These are phyloP conservation scores for Pittosporum tobira DNA, from an alignment of 129 eudicot genomes.

Conservation along the genomic window DNA sequence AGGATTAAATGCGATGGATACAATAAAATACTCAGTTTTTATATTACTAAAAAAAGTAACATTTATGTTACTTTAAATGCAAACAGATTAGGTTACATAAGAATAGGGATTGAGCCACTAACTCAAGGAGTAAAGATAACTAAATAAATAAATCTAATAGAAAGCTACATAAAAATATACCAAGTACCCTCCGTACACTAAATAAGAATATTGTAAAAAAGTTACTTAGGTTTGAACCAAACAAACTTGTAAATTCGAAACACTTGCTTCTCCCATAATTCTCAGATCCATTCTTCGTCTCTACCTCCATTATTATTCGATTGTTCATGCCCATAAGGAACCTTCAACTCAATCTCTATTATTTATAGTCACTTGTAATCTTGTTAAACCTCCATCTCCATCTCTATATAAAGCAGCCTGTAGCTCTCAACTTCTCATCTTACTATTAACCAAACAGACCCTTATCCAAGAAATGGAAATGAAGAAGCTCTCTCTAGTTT, in stretches of 20 bases:
- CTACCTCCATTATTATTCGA: constrained; percentile 6
- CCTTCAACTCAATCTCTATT: constrained; percentile 16
- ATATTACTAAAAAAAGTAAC: no score
- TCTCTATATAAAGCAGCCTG: constrained; percentile 18
- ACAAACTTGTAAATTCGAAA: background rate
- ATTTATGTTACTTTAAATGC: no score
- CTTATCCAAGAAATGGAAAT: constrained; percentile 15
- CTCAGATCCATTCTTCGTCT: background rate
- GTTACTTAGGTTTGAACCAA: background rate
- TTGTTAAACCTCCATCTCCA: constrained; percentile 11
- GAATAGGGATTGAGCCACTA: background rate
- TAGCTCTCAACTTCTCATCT: constrained; percentile 1
- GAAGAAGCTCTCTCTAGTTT: constrained; percentile 16
- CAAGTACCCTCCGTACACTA: no score
- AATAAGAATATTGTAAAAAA: no score
- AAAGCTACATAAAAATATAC: no score
- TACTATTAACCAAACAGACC: background rate
- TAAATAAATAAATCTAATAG: no score
- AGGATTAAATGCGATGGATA: no score
- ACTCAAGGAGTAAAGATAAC: no score
- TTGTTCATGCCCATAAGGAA: constrained; percentile 32
- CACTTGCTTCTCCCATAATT: constrained; percentile 9
- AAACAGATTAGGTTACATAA: no score
- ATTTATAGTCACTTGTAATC: constrained; percentile 10
- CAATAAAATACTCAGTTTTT: no score